phyloP scores from a whole-genome alignment of 2,329 filamentous ascomycete species.

The Scleromitrula shiraiana region DNA sequence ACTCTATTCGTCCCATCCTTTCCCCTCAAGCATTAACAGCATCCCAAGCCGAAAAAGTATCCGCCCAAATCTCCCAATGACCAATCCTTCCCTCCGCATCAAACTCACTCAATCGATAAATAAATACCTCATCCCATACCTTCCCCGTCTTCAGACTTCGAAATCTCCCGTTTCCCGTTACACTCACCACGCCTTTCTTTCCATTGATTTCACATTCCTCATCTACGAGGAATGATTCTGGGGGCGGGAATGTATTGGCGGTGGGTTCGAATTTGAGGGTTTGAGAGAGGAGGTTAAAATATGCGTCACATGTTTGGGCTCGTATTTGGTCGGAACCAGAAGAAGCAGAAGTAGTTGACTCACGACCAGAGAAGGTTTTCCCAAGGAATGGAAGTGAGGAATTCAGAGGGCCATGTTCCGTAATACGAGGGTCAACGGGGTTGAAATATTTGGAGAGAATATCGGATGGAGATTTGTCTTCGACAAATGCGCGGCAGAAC shows the following conservation, averaged over 20 bases:
- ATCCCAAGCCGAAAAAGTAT: slow-evolving; percentile 36
- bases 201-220: slow-evolving; percentile 12
- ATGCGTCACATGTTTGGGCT: slow-evolving; percentile 30
- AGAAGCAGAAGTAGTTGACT: neutral
- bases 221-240: slow-evolving; percentile 28
- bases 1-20: no score
- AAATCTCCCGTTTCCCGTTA: slow-evolving; percentile 31
- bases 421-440: slow-evolving; percentile 24
- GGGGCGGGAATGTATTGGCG: slow-evolving; percentile 1
- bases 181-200: slow-evolving; percentile 28
- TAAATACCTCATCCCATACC: slow-evolving; percentile 34
- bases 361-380: slow-evolving; percentile 28
- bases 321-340: no score
- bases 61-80: slow-evolving; percentile 38
- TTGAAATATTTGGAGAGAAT: slow-evolving; percentile 8
- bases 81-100: slow-evolving; percentile 33
- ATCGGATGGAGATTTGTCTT: neutral
- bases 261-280: slow-evolving; percentile 18
- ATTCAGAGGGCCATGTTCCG: slow-evolving; percentile 34
- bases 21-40: slow-evolving; percentile 22
- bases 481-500: slow-evolving; percentile 9
- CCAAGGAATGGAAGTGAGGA: slow-evolving; percentile 33
- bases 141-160: slow-evolving; percentile 33
- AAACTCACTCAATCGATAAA: slow-evolving; percentile 34
- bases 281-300: slow-evolving; percentile 31